These are phyloP conservation scores for Aschersonia sp. DNA, from an alignment of 2,329 filamentous ascomycete genomes.

Conservation along the genomic window DNA sequence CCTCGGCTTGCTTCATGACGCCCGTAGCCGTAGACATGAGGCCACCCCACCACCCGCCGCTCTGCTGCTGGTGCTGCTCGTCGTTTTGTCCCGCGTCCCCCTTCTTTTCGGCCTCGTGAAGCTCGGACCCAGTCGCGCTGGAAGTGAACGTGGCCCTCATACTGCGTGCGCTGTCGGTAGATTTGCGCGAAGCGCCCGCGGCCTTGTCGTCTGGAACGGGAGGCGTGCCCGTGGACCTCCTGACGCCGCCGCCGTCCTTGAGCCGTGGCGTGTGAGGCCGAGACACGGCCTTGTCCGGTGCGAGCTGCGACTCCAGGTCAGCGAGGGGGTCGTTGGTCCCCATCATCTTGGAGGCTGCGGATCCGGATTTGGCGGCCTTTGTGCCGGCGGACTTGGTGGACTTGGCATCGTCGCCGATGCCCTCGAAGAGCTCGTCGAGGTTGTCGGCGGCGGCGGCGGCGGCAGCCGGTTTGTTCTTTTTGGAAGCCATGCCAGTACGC, in stretches of 20 bases:
- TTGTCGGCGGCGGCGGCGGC: conserved; percentile 40
- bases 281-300: conserved; percentile 53
- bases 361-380: conserved; percentile 30
- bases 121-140: conserved; percentile 48
- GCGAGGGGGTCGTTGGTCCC: conserved; percentile 65
- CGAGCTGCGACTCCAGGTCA: conserved; percentile 64
- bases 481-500: conserved; percentile 38
- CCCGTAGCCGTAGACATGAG: conserved; percentile 70
- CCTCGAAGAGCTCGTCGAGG: conserved; percentile 51
- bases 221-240: conserved; percentile 32
- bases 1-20: conserved; percentile 87
- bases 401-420: conserved; percentile 38
- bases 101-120: conserved; percentile 42
- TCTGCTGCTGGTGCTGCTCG: conserved; percentile 15
- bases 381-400: conserved; percentile 30
- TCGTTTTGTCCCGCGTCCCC: conserved; percentile 22
- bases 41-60: conserved; percentile 82
- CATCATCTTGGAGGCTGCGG: conserved; percentile 32
- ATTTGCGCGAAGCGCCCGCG: conserved; percentile 41
- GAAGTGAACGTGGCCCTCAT: conserved; percentile 60
- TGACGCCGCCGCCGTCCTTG: conserved; percentile 33
- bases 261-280: conserved; percentile 74
- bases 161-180: conserved; percentile 60
- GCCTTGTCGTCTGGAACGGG: conserved; percentile 51
- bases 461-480: conserved; percentile 39